Evolutionary conservation across 139 green algal genomes (phyloP).

Genomic region (Coelastrella sp.): DNA sequence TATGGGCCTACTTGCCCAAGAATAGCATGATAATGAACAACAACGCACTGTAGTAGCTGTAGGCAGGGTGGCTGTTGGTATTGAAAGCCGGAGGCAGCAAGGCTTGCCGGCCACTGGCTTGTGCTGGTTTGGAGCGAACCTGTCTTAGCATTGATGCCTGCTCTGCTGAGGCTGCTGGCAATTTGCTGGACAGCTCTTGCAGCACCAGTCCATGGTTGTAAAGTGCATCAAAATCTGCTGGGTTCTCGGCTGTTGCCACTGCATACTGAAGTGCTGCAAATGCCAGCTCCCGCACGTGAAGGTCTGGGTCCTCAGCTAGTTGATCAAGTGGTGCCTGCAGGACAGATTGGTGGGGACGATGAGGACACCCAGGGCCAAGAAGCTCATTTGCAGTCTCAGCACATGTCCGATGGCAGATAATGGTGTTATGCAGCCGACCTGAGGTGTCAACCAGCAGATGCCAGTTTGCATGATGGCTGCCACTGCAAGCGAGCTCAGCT

Average conservation of each 20-base stretch:
- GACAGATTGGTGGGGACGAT: not conserved
- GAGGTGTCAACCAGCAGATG: too few relatives aligned
- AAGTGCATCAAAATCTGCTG: conserved; percentile 64
- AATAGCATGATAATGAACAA: too few relatives aligned
- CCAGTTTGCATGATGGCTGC: too few relatives aligned
- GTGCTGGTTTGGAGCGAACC: conserved; percentile 35
- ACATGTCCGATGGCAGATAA: too few relatives aligned
- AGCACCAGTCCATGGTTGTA: conserved; percentile 82
- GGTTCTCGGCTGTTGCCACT: not conserved
- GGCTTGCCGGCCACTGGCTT: not conserved
- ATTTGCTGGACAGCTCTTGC: conserved; percentile 55
- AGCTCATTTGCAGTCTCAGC: too few relatives aligned
- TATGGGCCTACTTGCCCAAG: too few relatives aligned
- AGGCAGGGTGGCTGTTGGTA: not conserved
- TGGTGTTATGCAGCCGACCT: too few relatives aligned
- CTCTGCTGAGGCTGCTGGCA: conserved; percentile 32
- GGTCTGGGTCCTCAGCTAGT: conserved; percentile 46
- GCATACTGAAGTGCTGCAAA: conserved; percentile 65
- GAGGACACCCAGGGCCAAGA: too few relatives aligned
- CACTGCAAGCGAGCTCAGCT: too few relatives aligned
- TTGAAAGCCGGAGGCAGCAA: not conserved
- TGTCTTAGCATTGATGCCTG: conserved; percentile 50
- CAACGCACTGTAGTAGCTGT: not conserved
- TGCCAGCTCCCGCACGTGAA: conserved; percentile 61
- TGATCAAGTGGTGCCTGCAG: conserved; percentile 5